phyloP scores from a whole-genome alignment of 768 basidiomycete genomes.

The Tricholoma terreum region DNA sequence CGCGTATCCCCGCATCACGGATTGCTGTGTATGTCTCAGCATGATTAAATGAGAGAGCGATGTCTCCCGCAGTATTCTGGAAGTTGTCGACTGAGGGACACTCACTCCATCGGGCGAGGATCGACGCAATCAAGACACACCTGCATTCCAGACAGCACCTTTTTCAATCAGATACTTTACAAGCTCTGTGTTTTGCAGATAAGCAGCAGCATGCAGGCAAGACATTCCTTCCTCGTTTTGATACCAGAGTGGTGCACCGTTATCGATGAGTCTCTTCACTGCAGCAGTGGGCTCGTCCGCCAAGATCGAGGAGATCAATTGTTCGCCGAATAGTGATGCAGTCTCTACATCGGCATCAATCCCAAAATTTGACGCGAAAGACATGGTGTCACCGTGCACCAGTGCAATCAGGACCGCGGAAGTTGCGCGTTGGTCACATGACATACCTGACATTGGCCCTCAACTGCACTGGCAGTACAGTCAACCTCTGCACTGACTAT shows the following conservation, averaged over 20 bases:
- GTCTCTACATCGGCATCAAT: slow-evolving; percentile 36
- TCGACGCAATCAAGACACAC: slow-evolving; percentile 33
- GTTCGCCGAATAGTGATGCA: slow-evolving; percentile 54
- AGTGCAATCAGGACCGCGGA: too few species aligned
- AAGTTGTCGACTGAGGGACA: slow-evolving; percentile 62
- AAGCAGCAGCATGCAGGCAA: slow-evolving; percentile 83
- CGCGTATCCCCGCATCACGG: slow-evolving; percentile 89
- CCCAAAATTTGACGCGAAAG: slow-evolving; percentile 1
- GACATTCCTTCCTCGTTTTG: slow-evolving; percentile 85
- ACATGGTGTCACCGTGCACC: slow-evolving; percentile 1
- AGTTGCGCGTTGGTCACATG: too few species aligned
- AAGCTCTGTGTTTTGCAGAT: slow-evolving; percentile 61
- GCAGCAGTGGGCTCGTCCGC: slow-evolving; percentile 40
- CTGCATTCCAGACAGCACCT: slow-evolving; percentile 91
- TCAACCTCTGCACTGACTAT: too few species aligned
- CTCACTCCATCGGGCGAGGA: slow-evolving; percentile 1
- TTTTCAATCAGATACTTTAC: slow-evolving; percentile 66
- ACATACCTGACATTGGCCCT: too few species aligned
- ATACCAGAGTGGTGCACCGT: slow-evolving; percentile 85
- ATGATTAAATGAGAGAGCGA: slow-evolving; percentile 85
- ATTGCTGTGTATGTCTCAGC: slow-evolving; percentile 69
- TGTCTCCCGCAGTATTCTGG: slow-evolving; percentile 83
- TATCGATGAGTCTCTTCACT: slow-evolving; percentile 50
- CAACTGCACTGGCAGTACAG: too few species aligned
- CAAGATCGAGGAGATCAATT: slow-evolving; percentile 58